phyloP scores from a whole-genome alignment of 108 stramenopile species.

The Aureococcus anophagefferens region DNA sequence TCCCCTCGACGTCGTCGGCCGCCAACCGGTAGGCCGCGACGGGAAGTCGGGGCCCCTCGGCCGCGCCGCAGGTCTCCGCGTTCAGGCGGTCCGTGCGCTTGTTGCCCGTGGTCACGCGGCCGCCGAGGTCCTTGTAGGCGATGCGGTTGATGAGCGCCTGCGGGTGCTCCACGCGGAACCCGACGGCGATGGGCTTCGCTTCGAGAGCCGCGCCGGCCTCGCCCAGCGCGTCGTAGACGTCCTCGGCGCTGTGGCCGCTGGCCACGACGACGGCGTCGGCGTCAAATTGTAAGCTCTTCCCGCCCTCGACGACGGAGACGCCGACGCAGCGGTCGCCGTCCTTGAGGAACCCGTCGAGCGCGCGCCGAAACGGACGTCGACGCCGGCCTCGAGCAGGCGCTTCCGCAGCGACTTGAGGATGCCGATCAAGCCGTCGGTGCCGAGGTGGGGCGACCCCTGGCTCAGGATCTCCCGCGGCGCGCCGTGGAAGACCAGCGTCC shows the following conservation, averaged over 20 bases:
- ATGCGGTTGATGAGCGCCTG: constrained; percentile 71
- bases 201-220: constrained; percentile 56
- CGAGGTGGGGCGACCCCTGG: constrained; percentile 82
- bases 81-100: too few relatives aligned
- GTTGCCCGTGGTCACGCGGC: too few relatives aligned
- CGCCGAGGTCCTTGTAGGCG: constrained; percentile 40
- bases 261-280: constrained; percentile 70
- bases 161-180: constrained; percentile 88
- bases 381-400: constrained; percentile 52
- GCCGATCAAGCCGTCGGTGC: constrained; percentile 80
- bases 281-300: too few relatives aligned
- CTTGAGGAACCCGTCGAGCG: too few relatives aligned
- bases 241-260: constrained; percentile 81
- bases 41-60: constrained; percentile 23
- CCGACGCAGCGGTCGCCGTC: too few relatives aligned
- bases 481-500: constrained; percentile 71
- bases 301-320: too few relatives aligned
- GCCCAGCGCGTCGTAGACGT: constrained; percentile 73
- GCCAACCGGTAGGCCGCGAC: constrained; percentile 79
- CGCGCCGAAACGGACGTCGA: constrained; percentile 67
- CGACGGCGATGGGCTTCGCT: constrained; percentile 80
- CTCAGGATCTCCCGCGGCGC: constrained; percentile 72
- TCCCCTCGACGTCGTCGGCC: constrained; percentile 61
- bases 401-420: constrained; percentile 66
- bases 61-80: constrained; percentile 51